Percentiles rank a stretch among this genome's conserved stretches.
These are phyloP conservation scores for Davidsoniella neocaledoniae DNA, from an alignment of 2,329 filamentous ascomycete genomes.

Conservation along the genomic window DNA sequence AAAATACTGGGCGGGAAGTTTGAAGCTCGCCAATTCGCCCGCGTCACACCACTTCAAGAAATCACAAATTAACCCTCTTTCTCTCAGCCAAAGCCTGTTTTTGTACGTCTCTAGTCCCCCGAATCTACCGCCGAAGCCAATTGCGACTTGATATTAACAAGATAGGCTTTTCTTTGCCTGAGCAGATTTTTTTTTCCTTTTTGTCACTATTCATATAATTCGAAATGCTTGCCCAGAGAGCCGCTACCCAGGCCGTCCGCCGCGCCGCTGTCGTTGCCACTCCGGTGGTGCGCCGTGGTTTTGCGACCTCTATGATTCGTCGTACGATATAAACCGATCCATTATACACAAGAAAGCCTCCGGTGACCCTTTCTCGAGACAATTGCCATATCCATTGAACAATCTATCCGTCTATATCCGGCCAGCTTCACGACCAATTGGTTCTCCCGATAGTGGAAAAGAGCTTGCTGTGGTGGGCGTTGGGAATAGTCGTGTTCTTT, in stretches of 20 bases:
- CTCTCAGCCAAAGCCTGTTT: neutral
- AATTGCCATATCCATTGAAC: too few species aligned
- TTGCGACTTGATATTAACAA: neutral
- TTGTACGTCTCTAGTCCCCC: neutral
- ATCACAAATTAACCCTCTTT: neutral
- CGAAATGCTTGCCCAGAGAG: slow-evolving; percentile 48
- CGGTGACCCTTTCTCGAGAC: too few species aligned
- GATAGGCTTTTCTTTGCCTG: neutral
- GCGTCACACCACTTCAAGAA: slow-evolving; percentile 8
- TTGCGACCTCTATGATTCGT: slow-evolving; percentile 43
- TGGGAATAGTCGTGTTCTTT: neutral
- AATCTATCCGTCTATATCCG: too few species aligned
- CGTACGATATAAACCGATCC: slow-evolving; percentile 26
- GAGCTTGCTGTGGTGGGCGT: neutral
- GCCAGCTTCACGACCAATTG: too few species aligned
- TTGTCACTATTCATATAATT: slow-evolving; percentile 7
- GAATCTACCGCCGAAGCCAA: neutral
- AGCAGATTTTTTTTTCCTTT: neutral
- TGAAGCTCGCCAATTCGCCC: slow-evolving; percentile 2
- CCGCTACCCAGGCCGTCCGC: slow-evolving; percentile 43
- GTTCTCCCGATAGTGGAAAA: neutral
- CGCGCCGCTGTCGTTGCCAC: slow-evolving; percentile 32
- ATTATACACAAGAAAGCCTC: too few species aligned
- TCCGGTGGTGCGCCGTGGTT: slow-evolving; percentile 39
- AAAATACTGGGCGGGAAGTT: neutral